Evolutionary conservation across 352 stramenopile genomes (phyloP), one percentile per base, ranked within the genome.

Genomic region (Pseudoperonospora humuli): DNA sequence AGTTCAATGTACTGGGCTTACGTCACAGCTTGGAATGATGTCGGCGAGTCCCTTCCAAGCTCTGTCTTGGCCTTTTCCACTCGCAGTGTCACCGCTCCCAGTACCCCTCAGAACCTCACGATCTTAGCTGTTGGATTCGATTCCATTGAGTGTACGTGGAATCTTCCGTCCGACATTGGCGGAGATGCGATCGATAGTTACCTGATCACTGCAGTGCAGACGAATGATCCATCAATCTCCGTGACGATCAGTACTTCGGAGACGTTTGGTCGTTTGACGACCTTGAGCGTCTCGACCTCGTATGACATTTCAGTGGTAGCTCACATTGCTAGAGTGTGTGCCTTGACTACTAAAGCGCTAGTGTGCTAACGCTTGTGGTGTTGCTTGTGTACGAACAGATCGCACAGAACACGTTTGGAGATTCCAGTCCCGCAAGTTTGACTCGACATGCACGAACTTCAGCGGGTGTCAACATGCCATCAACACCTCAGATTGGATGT

Each of bases 261-360:
- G 3, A 36, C 20, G 2, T 39, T 17, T 8, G n/a, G 29, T 23
- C 21, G 23, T 19, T 24, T 64, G 7, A 49, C 32, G 1, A 29
- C 19, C 3, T 37, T 67, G 15, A 36, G 24, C 5, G 21, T 41
- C 11, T 59, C 54, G 0, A 66, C 53, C 0, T 8, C 45, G 4
- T 84, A 80, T 39, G 66, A 56, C 0, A 57, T 84, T 20, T 54
- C 28, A 3, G 48, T 84, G 32, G 72, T 80, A 60, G n/a, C n/a
- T n/a, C n/a, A n/a, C n/a, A n/a, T n/a, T n/a, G n/a, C n/a, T n/a
- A n/a, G n/a, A n/a, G n/a, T n/a, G n/a, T n/a, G n/a, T n/a, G n/a
- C n/a, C n/a, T n/a, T n/a, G n/a, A n/a, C n/a, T n/a, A n/a, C n/a
- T n/a, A n/a, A n/a, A n/a, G n/a, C n/a, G n/a, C n/a, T n/a, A n/a